Conservation (phyloP, 208 protist species). For the Acanthamoeba quina region DNA sequence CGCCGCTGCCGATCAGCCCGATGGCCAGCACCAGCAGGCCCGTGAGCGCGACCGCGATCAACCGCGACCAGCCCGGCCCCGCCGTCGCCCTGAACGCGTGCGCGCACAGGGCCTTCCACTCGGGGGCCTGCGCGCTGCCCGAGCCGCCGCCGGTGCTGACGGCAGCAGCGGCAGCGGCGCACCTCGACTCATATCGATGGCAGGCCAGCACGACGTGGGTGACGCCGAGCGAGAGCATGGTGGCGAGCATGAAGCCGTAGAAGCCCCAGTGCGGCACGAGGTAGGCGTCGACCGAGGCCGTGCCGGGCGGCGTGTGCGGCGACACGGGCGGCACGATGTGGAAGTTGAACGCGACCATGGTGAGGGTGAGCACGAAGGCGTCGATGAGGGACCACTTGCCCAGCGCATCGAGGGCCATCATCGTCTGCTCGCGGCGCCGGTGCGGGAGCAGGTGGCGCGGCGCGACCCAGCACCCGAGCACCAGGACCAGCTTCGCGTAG, state of each 20-base stretch:
- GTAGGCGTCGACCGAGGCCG: conserved; percentile 71
- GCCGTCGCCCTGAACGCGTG: conserved; percentile 57
- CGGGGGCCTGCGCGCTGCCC: no score
- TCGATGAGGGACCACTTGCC: conserved; percentile 97
- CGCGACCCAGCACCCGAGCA: conserved; percentile 87
- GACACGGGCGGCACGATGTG: conserved; percentile 13
- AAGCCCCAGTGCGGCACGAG: conserved; percentile 81
- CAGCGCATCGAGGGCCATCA: conserved; percentile 91
- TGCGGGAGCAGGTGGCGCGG: conserved; percentile 87
- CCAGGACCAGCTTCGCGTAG: conserved; percentile 94
- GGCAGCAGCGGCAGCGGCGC: no score
- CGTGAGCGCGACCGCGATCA: neutral
- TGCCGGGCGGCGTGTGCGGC: conserved; percentile 56
- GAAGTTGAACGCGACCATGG: conserved; percentile 92
- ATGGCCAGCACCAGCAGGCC: conserved; percentile 26
- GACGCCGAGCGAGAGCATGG: conserved; percentile 81
- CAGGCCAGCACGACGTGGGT: conserved; percentile 81
- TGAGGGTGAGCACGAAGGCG: conserved; percentile 94
- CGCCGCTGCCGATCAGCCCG: conserved; percentile 41
- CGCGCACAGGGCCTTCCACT: neutral
- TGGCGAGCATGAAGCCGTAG: conserved; percentile 82
- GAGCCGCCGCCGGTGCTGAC: no score
- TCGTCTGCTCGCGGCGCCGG: conserved; percentile 81
- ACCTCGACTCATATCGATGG: conserved; percentile 70
- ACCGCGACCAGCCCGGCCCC: neutral